A percentile compares a stretch with the other conserved stretches of the same genome.
These are phyloP conservation scores for Fusarium sp. DNA, from an alignment of 2,329 filamentous ascomycete genomes.

Conservation along the genomic window DNA sequence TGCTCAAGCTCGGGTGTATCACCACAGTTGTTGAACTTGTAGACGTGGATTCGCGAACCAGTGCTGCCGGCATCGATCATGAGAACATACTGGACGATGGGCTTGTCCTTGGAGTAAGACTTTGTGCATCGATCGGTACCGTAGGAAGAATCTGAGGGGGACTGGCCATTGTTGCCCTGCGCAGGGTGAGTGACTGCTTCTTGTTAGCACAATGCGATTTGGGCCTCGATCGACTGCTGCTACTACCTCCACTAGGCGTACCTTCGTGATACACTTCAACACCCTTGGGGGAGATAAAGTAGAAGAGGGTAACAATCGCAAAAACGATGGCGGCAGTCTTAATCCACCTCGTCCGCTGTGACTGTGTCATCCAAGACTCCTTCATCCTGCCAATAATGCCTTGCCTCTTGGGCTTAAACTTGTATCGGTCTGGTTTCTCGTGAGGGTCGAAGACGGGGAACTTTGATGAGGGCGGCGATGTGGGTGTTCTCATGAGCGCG, in stretches of 20 bases:
- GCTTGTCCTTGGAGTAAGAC: slow-evolving; percentile 87
- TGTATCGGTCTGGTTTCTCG: slow-evolving; percentile 73
- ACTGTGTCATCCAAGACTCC: slow-evolving; percentile 68
- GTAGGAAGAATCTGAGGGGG: slow-evolving; percentile 67
- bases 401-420: slow-evolving; percentile 55
- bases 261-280: slow-evolving; percentile 63
- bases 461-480: slow-evolving; percentile 67
- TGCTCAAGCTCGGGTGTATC: slow-evolving; percentile 92
- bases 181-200: slow-evolving; percentile 38
- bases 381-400: slow-evolving; percentile 64
- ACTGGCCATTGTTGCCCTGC: slow-evolving; percentile 56
- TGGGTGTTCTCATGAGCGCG: slow-evolving; percentile 69
- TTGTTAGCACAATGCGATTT: slow-evolving; percentile 10
- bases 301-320: slow-evolving; percentile 68
- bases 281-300: slow-evolving; percentile 69
- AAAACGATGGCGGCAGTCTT: slow-evolving; percentile 71
- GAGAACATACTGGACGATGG: slow-evolving; percentile 94
- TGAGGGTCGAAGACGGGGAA: slow-evolving; percentile 67
- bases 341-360: slow-evolving; percentile 71
- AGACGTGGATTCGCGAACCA: slow-evolving; percentile 96
- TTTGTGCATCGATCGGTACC: slow-evolving; percentile 80
- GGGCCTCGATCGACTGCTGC: neutral
- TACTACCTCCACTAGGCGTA: slow-evolving; percentile 37
- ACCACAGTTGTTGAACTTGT: slow-evolving; percentile 99
- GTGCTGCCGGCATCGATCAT: slow-evolving; percentile 99